phyloP scores from a whole-genome alignment of 2,329 filamentous ascomycete species.

The Pseudogymnoascus sp. region DNA sequence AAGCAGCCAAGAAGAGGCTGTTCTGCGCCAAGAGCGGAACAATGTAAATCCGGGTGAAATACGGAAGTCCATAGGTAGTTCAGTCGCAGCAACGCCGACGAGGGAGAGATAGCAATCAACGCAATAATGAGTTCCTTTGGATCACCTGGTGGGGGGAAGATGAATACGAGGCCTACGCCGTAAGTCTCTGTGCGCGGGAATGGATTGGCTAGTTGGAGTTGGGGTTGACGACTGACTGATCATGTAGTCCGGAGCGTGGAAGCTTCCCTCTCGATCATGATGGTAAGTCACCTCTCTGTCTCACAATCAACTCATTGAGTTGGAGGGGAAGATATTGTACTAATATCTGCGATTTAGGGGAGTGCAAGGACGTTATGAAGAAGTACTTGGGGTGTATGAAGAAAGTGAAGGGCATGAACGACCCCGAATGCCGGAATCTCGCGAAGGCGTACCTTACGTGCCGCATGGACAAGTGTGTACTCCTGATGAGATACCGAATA shows the following conservation, averaged over 20 bases:
- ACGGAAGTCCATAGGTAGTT: conserved; percentile 2
- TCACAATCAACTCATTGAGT: conserved; percentile 8
- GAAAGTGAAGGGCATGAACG: conserved; percentile 73
- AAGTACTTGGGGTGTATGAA: conserved; percentile 84
- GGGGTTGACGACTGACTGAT: not conserved
- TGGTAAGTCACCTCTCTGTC: conserved; percentile 39
- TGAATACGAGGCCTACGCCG: conserved; percentile 62
- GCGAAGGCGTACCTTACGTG: conserved; percentile 86
- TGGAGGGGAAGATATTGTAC: conserved; percentile 11
- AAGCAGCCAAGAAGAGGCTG: not conserved
- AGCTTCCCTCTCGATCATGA: conserved; percentile 97
- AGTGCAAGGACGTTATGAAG: conserved; percentile 86
- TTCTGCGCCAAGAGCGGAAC: not conserved
- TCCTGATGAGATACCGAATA: not conserved
- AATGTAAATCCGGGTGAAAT: not conserved
- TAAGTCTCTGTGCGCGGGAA: conserved; percentile 36
- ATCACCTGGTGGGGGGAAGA: conserved; percentile 58
- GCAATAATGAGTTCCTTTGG: conserved; percentile 59
- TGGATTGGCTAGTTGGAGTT: not conserved
- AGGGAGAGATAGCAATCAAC: conserved; percentile 9
- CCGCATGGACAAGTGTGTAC: conserved; percentile 81
- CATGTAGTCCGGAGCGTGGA: conserved; percentile 70
- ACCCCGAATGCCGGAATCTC: conserved; percentile 73
- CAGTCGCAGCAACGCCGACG: not conserved
- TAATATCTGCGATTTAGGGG: conserved; percentile 46